Evolutionary conservation across 768 basidiomycete genomes (phyloP).

Genomic region (Gloeophyllum trabeum): DNA sequence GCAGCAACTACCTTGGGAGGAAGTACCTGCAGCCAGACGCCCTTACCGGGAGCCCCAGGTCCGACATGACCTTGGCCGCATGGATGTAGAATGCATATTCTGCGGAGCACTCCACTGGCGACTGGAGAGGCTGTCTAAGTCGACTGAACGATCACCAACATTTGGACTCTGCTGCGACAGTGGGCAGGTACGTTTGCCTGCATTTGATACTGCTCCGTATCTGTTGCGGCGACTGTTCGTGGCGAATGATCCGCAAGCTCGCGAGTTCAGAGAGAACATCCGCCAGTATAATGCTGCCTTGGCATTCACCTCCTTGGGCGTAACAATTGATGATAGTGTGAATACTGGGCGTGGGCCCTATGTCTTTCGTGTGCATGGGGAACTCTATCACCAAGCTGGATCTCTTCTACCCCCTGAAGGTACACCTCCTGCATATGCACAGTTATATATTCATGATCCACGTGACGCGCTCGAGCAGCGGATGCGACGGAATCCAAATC

Average conservation of each 20-base stretch:
- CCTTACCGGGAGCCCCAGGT: background rate
- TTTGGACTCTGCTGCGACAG: constrained; percentile 25
- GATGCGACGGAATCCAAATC: constrained; percentile 3
- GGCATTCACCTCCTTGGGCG: constrained; percentile 26
- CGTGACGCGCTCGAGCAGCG: constrained; percentile 18
- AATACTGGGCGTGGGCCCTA: constrained; percentile 20
- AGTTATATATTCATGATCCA: constrained; percentile 32
- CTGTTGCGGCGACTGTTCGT: constrained; percentile 12
- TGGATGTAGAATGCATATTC: constrained; percentile 21
- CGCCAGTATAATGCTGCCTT: constrained; percentile 30
- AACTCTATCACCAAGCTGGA: constrained; percentile 25
- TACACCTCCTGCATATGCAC: constrained; percentile 19
- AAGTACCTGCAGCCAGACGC: constrained; percentile 1
- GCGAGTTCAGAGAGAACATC: constrained; percentile 22
- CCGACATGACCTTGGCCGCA: constrained; percentile 18
- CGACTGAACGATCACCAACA: constrained; percentile 7
- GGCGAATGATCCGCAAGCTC: constrained; percentile 6
- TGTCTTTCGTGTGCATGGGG: constrained; percentile 22
- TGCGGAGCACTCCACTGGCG: constrained; percentile 27
- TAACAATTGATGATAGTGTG: constrained; percentile 17
- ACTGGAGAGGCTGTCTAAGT: constrained; percentile 13
- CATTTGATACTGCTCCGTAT: constrained; percentile 13
- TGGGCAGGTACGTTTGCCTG: constrained; percentile 20
- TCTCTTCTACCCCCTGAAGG: constrained; percentile 16
- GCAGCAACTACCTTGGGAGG: too few relatives aligned